Percentiles rank a stretch among this genome's conserved stretches.
Evolutionary conservation across 768 basidiomycete species (phyloP).

Genomic region (Pisolithus tinctorius): DNA sequence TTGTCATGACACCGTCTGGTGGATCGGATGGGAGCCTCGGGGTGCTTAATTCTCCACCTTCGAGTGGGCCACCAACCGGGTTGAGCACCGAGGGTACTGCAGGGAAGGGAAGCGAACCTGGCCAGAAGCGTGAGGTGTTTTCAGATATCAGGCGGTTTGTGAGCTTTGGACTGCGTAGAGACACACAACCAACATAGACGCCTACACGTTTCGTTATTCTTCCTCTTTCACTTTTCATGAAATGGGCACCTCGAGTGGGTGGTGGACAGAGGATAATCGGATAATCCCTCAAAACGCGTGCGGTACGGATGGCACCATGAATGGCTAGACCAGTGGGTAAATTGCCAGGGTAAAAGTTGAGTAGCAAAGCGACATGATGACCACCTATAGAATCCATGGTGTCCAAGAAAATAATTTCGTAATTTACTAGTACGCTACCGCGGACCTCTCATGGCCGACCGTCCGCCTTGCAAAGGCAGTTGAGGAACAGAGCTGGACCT

Average conservation of each 20-base stretch:
- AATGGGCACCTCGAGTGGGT: too few species aligned
- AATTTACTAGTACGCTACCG: slow-evolving; percentile 4
- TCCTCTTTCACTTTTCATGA: too few species aligned
- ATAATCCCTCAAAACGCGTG: too few species aligned
- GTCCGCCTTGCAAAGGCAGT: slow-evolving; percentile 27
- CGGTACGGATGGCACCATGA: not conserved
- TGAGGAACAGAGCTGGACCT: slow-evolving; percentile 16
- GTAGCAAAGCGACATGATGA: not conserved
- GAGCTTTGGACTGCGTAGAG: slow-evolving; percentile 80
- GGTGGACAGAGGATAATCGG: too few species aligned
- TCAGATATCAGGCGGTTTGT: slow-evolving; percentile 86
- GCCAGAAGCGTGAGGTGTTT: slow-evolving; percentile 70
- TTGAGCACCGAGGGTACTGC: slow-evolving; percentile 39
- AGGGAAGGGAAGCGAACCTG: slow-evolving; percentile 33
- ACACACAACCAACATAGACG: slow-evolving; percentile 34
- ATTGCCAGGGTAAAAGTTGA: not conserved
- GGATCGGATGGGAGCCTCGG: slow-evolving; percentile 53
- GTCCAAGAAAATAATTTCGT: slow-evolving; percentile 17
- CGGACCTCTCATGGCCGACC: slow-evolving; percentile 11
- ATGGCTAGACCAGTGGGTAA: not conserved
- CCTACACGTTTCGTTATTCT: not conserved
- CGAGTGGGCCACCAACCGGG: slow-evolving; percentile 58
- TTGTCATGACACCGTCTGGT: slow-evolving; percentile 23
- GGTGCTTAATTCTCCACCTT: slow-evolving; percentile 51
- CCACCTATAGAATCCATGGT: not conserved